These are phyloP conservation scores for Epicoccum sorghinum DNA, from an alignment of 2,329 filamentous ascomycete genomes.

Conservation along the genomic window DNA sequence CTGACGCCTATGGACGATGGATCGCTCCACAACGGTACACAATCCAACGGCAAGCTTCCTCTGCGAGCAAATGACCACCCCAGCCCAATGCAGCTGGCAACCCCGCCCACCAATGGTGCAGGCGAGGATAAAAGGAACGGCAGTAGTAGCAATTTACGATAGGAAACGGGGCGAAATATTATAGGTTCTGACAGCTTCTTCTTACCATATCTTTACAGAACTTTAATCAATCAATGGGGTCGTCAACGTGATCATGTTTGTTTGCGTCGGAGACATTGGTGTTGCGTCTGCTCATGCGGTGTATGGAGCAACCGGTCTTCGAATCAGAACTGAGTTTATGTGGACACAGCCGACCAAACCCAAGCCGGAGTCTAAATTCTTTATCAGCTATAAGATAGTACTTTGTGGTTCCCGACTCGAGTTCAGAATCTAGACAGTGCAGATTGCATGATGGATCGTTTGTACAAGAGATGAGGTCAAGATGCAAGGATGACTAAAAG, in stretches of 20 bases:
- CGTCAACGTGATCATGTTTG: too few species aligned
- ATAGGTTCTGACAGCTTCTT: background rate
- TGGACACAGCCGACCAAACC: too few species aligned
- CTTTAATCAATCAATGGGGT: conserved; percentile 3
- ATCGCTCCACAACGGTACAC: conserved; percentile 1
- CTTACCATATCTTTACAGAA: conserved; percentile 8
- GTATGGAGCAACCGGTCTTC: too few species aligned
- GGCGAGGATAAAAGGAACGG: conserved; percentile 14
- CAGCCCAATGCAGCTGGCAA: conserved; percentile 54
- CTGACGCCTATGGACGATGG: conserved; percentile 38
- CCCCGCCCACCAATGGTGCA: conserved; percentile 48
- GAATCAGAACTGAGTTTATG: too few species aligned
- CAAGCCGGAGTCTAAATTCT: too few species aligned
- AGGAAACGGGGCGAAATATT: background rate
- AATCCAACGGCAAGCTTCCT: conserved; percentile 10
- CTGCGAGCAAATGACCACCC: conserved; percentile 17
- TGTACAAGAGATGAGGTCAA: too few species aligned
- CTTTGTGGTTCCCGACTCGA: too few species aligned
- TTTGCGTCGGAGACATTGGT: too few species aligned
- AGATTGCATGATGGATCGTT: too few species aligned
- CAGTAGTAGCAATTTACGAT: conserved; percentile 6
- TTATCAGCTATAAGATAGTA: too few species aligned
- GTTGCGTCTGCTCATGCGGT: too few species aligned
- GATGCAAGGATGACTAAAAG: conserved; percentile 11
- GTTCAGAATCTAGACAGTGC: too few species aligned